Conservation (phyloP, 495 filamentous ascomycete species). For the Trichoderma gamsii region DNA sequence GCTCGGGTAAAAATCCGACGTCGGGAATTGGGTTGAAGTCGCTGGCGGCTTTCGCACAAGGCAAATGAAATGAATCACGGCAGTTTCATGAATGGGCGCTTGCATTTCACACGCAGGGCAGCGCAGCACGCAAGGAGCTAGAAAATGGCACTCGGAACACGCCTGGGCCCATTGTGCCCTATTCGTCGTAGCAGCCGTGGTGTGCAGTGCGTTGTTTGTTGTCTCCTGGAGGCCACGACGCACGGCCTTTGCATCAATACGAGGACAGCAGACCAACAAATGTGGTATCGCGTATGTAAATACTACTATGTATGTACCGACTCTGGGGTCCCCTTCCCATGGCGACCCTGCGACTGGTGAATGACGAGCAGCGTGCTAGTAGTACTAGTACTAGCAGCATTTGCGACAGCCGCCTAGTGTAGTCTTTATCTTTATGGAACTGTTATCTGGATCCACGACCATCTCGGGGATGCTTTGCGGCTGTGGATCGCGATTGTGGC, state of each 20-base stretch:
- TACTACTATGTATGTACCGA: too few species aligned
- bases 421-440: neutral
- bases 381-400: too few species aligned
- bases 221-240: neutral
- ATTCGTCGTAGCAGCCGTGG: conserved; percentile 3
- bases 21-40: neutral
- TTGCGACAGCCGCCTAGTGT: too few species aligned
- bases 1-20: neutral
- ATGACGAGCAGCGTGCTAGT: too few species aligned
- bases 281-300: neutral
- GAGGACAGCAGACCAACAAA: neutral
- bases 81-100: neutral
- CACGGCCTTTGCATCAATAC: neutral
- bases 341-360: too few species aligned
- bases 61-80: neutral
- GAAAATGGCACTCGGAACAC: neutral
- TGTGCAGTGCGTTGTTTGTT: neutral
- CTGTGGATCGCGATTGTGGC: conserved; percentile 12
- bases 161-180: conserved; percentile 1
- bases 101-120: neutral
- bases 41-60: neutral
- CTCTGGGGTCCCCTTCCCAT: too few species aligned
- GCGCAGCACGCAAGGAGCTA: conserved; percentile 2
- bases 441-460: neutral
- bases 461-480: conserved; percentile 10